A percentile compares a stretch with the other conserved stretches of the same genome.
Evolutionary conservation across 2,329 filamentous ascomycete species (phyloP).

Genomic region (Xylariales sp.): DNA sequence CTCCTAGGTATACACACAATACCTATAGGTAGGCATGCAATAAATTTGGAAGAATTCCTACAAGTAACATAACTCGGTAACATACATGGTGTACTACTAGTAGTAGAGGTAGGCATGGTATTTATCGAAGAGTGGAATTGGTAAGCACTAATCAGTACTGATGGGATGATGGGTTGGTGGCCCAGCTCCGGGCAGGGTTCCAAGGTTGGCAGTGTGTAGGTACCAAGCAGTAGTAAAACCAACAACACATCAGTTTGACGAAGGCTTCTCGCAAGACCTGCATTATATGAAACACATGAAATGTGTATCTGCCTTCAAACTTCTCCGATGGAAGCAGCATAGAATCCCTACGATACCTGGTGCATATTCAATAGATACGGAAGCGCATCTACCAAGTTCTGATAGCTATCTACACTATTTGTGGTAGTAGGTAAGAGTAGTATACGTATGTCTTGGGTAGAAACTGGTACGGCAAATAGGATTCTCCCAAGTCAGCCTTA

Average conservation of each 20-base stretch:
- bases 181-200: not conserved
- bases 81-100: no score
- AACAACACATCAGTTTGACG: constrained; percentile 5
- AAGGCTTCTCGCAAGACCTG: not conserved
- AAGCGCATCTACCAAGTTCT: constrained; percentile 4
- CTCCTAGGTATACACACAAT: no score
- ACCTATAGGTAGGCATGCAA: no score
- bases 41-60: no score
- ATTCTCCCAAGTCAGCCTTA: constrained; percentile 34
- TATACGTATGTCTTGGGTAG: no score
- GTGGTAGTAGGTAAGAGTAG: not conserved
- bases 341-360: not conserved
- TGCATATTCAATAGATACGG: no score
- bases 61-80: no score
- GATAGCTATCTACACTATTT: not conserved
- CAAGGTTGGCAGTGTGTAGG: not conserved
- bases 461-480: constrained; percentile 1
- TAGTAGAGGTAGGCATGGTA: not conserved
- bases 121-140: not conserved
- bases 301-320: not conserved
- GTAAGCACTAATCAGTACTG: not conserved
- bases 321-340: not conserved
- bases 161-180: not conserved
- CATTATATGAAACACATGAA: not conserved
- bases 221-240: no score